Evolutionary conservation across 257 asterid genomes (phyloP).

Genomic region (Euphrasia confusa): DNA sequence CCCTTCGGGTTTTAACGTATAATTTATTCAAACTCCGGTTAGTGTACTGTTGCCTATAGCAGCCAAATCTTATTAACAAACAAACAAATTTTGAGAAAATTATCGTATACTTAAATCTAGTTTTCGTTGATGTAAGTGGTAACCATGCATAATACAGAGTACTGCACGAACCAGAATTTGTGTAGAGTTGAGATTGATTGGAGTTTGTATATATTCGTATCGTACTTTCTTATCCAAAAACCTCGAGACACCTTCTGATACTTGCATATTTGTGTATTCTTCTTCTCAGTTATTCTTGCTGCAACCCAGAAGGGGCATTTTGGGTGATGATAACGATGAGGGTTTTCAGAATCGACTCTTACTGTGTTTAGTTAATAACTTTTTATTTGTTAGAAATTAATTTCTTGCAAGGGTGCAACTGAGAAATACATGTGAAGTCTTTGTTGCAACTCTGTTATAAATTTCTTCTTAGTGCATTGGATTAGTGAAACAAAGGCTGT

Average conservation of each 20-base stretch:
- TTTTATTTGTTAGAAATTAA: neutral
- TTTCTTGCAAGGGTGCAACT: neutral
- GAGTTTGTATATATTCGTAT: neutral
- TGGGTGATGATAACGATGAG: neutral
- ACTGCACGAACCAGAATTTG: neutral
- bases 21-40: neutral
- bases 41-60: neutral
- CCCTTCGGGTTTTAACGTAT: neutral
- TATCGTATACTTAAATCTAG: neutral
- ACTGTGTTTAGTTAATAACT: neutral
- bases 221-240: neutral
- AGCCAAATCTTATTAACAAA: neutral
- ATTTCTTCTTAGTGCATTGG: too few species aligned
- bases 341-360: neutral
- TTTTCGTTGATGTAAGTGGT: neutral
- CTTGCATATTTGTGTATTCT: neutral
- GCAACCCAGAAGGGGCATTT: neutral
- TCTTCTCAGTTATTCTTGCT: neutral
- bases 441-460: neutral
- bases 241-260: neutral
- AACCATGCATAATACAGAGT: neutral
- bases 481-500: too few species aligned
- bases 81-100: neutral
- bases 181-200: neutral
- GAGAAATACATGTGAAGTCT: neutral